Base-by-base conservation (phyloP, 2,329 filamentous ascomycete species). In the Penicillium corylophilum region DNA sequence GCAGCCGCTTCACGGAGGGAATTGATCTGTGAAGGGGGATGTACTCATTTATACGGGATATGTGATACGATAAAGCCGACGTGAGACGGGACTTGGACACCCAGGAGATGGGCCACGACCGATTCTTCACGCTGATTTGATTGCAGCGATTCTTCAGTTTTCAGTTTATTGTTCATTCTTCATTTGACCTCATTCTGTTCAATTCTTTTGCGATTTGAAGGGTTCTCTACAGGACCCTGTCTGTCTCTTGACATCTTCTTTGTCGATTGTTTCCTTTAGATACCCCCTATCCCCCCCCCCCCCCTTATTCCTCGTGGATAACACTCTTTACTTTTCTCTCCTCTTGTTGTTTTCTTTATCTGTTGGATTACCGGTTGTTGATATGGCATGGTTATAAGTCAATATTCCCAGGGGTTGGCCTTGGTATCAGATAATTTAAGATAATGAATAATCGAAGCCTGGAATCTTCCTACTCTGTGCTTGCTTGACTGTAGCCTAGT, bases 1-100 rank as follows among this genome's bases (percentile, higher is more conserved):
- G 72, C 29, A 77, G 74, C 60, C 71, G 74, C 40, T 77, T 77
- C 55, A 73, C 71, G 16, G 74, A 71, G 56, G 68, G 66, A 23
- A 55, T 68, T 16, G 62, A 64, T 55, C 54, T 68, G 51, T 68
- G 51, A 64, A 51, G 20, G 46, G 33, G 54, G 23, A 43, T 41
- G 33, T 29, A 35, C 44, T 51, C 16, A 24, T 38, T 35, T 39
- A 46, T 44, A 52, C 44, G 56, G 55, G 46, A 56, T 39, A 63
- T 48, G 60, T 40, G 61, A 62, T 56, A 63, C 42, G 61, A 62
- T 26, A 36, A 51, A 51, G 49, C 44, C 33, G 53, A 60, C 43
- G 48, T 55, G 51, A 46, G 43, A 48, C 36, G 57, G 51, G 44
- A 51, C 18, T 24, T 46, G 51, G 33, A 31, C 44, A 40, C 41